Evolutionary conservation across 805 yeast genomes (phyloP).

Genomic region (Zygosaccharomyces lentus): DNA sequence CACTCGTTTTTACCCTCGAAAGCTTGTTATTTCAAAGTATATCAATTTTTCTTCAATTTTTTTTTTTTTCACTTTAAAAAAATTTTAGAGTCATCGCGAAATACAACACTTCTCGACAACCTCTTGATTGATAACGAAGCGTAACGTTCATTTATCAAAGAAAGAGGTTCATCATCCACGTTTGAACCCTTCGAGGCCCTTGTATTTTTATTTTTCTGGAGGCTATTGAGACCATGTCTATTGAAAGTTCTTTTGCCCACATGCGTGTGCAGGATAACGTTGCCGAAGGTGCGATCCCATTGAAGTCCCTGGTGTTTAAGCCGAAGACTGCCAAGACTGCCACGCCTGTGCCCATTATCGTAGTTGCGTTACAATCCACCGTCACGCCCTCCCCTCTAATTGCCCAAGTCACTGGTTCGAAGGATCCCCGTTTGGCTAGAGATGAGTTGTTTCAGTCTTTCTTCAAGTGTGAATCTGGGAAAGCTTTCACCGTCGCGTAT

Average conservation of each 20-base stretch:
- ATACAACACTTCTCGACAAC: not conserved
- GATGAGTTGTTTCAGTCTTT: conserved; percentile 70
- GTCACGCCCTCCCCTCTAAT: conserved; percentile 62
- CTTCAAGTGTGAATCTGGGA: conserved; percentile 31
- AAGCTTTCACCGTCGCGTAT: conserved; percentile 30
- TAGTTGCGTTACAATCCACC: conserved; percentile 68
- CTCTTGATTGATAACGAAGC: not conserved
- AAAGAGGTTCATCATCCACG: no score
- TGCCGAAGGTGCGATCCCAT: conserved; percentile 47
- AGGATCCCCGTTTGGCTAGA: conserved; percentile 85
- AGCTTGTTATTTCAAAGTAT: not conserved
- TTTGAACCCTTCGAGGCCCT: not conserved
- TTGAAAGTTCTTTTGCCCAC: conserved; percentile 63
- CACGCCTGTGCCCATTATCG: conserved; percentile 71
- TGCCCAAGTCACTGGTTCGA: conserved; percentile 63
- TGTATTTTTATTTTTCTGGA: not conserved
- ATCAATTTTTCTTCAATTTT: not conserved
- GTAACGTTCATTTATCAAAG: not conserved
- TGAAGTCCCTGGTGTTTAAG: conserved; percentile 80
- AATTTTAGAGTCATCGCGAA: conserved; percentile 7
- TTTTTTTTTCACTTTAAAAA: not conserved
- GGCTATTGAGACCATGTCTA: conserved; percentile 44
- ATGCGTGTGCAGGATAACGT: conserved; percentile 51
- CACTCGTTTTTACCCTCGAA: not conserved
- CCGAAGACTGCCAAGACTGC: conserved; percentile 87